These are phyloP conservation scores for Bullera alba DNA, from an alignment of 768 basidiomycete species.

Conservation along the genomic window DNA sequence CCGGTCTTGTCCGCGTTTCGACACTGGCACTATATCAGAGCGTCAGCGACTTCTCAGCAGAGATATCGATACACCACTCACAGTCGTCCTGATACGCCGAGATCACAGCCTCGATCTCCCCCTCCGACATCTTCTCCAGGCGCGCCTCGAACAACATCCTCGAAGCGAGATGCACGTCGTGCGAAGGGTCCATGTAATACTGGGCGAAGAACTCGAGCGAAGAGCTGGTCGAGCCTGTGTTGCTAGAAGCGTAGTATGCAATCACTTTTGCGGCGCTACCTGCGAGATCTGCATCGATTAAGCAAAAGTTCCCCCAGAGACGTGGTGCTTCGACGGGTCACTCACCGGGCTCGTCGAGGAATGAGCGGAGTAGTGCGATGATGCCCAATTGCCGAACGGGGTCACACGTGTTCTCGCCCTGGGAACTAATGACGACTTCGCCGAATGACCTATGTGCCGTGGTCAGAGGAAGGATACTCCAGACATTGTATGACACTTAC, in stretches of 20 bases:
- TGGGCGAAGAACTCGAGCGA: slow-evolving; percentile 65
- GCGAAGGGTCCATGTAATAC: slow-evolving; percentile 68
- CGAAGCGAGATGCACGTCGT: slow-evolving; percentile 69
- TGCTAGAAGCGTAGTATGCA: slow-evolving; percentile 69
- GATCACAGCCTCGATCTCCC: slow-evolving; percentile 56
- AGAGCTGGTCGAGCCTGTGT: slow-evolving; percentile 60
- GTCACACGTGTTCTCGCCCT: no score
- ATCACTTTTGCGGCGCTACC: slow-evolving; percentile 66
- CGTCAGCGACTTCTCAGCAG: neutral
- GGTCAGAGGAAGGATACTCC: no score
- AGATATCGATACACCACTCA: slow-evolving; percentile 6
- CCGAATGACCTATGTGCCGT: no score
- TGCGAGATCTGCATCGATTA: slow-evolving; percentile 54
- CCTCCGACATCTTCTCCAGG: slow-evolving; percentile 61
- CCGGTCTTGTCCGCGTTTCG: neutral
- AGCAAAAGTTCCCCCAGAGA: neutral
- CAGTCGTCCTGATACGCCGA: slow-evolving; percentile 46
- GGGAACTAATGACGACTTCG: no score
- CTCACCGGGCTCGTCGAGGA: slow-evolving; percentile 68
- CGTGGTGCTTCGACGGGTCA: no score
- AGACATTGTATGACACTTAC: no score
- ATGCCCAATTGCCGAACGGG: slow-evolving; percentile 66
- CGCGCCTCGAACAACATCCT: slow-evolving; percentile 70
- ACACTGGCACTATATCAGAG: slow-evolving; percentile 10
- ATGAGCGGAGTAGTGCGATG: slow-evolving; percentile 59